A percentile compares a stretch with the other conserved stretches of the same genome.
Conservation (phyloP, 139 green algal genomes). For the Eudorina sp. region DNA sequence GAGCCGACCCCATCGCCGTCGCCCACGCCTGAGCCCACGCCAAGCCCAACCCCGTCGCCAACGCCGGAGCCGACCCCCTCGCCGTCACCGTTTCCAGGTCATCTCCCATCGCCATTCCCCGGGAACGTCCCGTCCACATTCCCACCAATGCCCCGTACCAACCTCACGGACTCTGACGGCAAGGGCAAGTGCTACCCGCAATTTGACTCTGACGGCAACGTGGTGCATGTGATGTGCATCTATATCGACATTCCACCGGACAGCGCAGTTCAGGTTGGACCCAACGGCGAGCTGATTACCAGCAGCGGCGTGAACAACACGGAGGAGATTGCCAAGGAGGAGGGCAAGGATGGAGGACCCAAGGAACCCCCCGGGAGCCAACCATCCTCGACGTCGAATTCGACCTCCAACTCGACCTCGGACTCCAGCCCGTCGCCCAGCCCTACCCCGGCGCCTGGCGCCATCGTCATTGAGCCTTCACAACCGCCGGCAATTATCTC, state of each 20-base stretch:
- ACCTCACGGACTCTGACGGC: slow-evolving; percentile 4
- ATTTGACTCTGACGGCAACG: background rate
- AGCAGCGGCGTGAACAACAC: slow-evolving; percentile 39
- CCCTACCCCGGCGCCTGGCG: background rate
- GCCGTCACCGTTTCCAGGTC: background rate
- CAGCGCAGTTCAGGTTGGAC: background rate
- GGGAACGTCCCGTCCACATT: background rate
- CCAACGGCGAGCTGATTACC: slow-evolving; percentile 3
- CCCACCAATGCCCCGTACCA: background rate
- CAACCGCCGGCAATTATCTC: background rate
- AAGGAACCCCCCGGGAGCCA: slow-evolving; percentile 7
- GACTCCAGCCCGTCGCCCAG: background rate
- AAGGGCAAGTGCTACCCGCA: slow-evolving; percentile 3
- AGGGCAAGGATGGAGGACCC: slow-evolving; percentile 10
- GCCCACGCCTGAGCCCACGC: background rate
- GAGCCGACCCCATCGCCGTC: background rate
- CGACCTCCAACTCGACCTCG: background rate
- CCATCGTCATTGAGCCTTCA: background rate
- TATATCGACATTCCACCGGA: slow-evolving; percentile 16
- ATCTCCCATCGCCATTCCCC: background rate
- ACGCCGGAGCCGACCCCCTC: background rate
- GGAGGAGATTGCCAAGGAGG: slow-evolving; percentile 1
- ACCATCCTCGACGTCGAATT: background rate
- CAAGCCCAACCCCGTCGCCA: background rate
- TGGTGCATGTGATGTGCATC: background rate